Conservation (phyloP, 1,139 yeast genomes). For the Hyphopichia pseudoburtonii region DNA sequence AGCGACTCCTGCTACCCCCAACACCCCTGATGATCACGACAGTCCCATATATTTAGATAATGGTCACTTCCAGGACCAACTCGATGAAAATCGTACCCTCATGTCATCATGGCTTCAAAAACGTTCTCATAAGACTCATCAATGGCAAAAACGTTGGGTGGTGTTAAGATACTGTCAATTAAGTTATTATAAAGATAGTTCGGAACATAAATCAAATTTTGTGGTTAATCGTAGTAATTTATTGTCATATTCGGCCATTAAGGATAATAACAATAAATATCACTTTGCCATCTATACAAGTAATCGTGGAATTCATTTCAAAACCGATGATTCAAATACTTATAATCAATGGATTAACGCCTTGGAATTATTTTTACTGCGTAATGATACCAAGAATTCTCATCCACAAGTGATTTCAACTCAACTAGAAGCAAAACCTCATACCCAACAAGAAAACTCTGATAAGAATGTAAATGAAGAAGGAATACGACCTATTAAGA, state of each 20-base stretch:
- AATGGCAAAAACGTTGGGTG: conserved; percentile 58
- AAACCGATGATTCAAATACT: conserved; percentile 32
- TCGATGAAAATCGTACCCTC: conserved; percentile 13
- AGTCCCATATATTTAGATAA: too few species aligned
- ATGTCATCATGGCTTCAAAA: conserved; percentile 19
- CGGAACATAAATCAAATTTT: conserved; percentile 55
- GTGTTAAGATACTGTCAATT: conserved; percentile 56
- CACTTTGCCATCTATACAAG: conserved; percentile 45
- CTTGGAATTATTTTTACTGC: conserved; percentile 24
- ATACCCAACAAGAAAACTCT: neutral
- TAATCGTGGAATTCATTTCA: conserved; percentile 43
- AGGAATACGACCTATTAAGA: neutral
- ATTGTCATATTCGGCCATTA: conserved; percentile 25
- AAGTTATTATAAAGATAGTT: conserved; percentile 56
- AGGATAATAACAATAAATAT: conserved; percentile 28
- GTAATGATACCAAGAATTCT: neutral
- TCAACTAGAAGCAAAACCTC: too few species aligned
- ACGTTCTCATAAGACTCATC: conserved; percentile 23
- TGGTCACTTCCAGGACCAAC: neutral
- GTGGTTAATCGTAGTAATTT: conserved; percentile 33
- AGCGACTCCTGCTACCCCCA: too few species aligned
- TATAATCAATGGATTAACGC: conserved; percentile 44
- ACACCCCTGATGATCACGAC: too few species aligned
- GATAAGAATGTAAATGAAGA: neutral
- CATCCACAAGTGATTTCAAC: neutral